Evolutionary conservation across 1,284 basidiomycete species (phyloP).

Genomic region (Pseudozyma hubeiensis): DNA sequence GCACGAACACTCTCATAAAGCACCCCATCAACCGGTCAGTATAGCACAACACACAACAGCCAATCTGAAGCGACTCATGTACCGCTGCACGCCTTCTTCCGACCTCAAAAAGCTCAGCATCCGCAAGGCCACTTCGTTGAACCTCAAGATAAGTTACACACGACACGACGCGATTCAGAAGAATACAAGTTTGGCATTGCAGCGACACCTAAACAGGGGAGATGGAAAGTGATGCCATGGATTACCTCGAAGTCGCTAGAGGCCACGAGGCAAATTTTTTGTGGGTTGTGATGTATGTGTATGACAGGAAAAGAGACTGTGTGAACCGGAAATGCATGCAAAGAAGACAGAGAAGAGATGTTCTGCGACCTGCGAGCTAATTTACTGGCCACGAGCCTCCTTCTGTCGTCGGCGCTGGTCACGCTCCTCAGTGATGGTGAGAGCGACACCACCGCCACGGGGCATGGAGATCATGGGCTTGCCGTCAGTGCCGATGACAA

Average conservation of each 20-base stretch:
- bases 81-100: too few relatives aligned
- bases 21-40: too few relatives aligned
- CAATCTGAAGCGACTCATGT: too few relatives aligned
- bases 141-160: not conserved
- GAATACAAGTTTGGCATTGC: slow-evolving; percentile 41
- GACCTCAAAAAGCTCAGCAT: too few relatives aligned
- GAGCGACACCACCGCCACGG: slow-evolving; percentile 97
- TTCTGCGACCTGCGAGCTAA: slow-evolving; percentile 1
- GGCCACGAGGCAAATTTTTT: slow-evolving; percentile 16
- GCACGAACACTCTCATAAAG: too few relatives aligned
- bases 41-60: too few relatives aligned
- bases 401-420: slow-evolving; percentile 67
- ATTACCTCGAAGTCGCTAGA: slow-evolving; percentile 11
- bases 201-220: slow-evolving; percentile 22
- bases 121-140: too few relatives aligned
- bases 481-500: slow-evolving; percentile 92
- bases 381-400: slow-evolving; percentile 57
- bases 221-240: slow-evolving; percentile 13
- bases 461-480: slow-evolving; percentile 98
- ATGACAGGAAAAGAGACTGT: slow-evolving; percentile 5
- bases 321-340: slow-evolving; percentile 12
- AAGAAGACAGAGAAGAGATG: not conserved
- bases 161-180: not conserved
- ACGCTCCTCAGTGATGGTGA: slow-evolving; percentile 72
- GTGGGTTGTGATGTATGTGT: slow-evolving; percentile 9